Percentiles rank a stretch among this genome's conserved stretches.
Evolutionary conservation across 768 basidiomycete species (phyloP).

Genomic region (Pholiota molesta): DNA sequence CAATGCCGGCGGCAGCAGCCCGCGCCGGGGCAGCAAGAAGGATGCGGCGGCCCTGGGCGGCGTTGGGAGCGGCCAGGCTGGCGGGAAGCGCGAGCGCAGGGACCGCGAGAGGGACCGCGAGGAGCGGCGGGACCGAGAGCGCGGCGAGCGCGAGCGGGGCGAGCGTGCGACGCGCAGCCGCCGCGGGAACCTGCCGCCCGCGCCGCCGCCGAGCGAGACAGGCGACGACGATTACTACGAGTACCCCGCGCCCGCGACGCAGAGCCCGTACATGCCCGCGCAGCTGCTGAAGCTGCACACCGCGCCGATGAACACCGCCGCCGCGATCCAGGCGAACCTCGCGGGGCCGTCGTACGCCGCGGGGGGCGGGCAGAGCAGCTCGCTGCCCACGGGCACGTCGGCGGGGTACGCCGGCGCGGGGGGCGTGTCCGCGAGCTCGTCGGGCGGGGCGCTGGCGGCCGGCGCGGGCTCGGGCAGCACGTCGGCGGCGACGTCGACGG

Average conservation of each 20-base stretch:
- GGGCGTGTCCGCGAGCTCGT: slow-evolving; percentile 4
- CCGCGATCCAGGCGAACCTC: not conserved
- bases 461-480: not conserved
- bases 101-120: slow-evolving; percentile 26
- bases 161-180: slow-evolving; percentile 31
- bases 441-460: not conserved
- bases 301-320: not conserved
- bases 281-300: not conserved
- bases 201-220: slow-evolving; percentile 3
- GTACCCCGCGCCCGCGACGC: not conserved
- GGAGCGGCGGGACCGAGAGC: slow-evolving; percentile 18
- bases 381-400: slow-evolving; percentile 2
- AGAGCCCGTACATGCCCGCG: slow-evolving; percentile 3
- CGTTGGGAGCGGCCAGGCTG: slow-evolving; percentile 29
- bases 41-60: slow-evolving; percentile 16
- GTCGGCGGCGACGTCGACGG: slow-evolving; percentile 1
- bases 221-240: slow-evolving; percentile 2
- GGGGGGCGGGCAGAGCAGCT: not conserved
- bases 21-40: slow-evolving; percentile 23
- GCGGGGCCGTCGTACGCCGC: not conserved
- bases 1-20: slow-evolving; percentile 21
- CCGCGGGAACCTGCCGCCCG: slow-evolving; percentile 25
- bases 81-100: slow-evolving; percentile 27
- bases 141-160: slow-evolving; percentile 13
- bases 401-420: not conserved